A percentile compares a stretch with the other conserved stretches of the same genome.
Evolutionary conservation across 192 early-diverging fungal genomes (phyloP).

Genomic region (Entomortierella parvispora): DNA sequence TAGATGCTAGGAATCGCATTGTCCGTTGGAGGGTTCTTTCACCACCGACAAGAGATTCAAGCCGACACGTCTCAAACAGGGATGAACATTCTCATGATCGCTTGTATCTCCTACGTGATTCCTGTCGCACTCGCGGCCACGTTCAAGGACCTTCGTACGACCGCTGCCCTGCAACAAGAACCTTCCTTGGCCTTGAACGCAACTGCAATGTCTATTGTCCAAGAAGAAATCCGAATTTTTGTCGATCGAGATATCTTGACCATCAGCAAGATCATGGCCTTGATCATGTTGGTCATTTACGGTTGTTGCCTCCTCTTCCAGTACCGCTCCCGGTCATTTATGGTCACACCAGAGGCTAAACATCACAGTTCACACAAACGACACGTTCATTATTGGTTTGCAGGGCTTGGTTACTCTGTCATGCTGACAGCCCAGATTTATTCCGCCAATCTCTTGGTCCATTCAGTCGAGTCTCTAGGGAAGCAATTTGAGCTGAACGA

Average conservation of each 20-base stretch:
- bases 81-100: slow-evolving; percentile 35
- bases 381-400: slow-evolving; percentile 71
- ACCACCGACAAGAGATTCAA: slow-evolving; percentile 30
- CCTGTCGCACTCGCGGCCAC: slow-evolving; percentile 24
- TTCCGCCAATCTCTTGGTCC: slow-evolving; percentile 86
- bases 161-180: too few relatives aligned
- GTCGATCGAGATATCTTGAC: slow-evolving; percentile 51
- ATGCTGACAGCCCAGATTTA: slow-evolving; percentile 79
- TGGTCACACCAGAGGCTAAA: slow-evolving; percentile 31
- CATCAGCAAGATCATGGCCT: slow-evolving; percentile 72
- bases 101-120: slow-evolving; percentile 35
- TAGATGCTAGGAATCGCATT: slow-evolving; percentile 43
- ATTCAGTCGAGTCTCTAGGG: slow-evolving; percentile 81
- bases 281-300: slow-evolving; percentile 74
- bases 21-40: slow-evolving; percentile 23
- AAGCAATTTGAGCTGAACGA: slow-evolving; percentile 74
- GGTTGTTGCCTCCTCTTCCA: slow-evolving; percentile 72
- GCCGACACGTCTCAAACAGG: slow-evolving; percentile 40
- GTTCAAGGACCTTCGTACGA: neutral
- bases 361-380: slow-evolving; percentile 50
- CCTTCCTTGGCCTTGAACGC: neutral
- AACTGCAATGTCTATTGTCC: neutral
- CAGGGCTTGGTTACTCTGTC: slow-evolving; percentile 55
- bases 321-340: slow-evolving; percentile 10
- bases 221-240: neutral